Base-by-base conservation (phyloP, 2,329 filamentous ascomycete species). In the Trichoderma atroviride region DNA sequence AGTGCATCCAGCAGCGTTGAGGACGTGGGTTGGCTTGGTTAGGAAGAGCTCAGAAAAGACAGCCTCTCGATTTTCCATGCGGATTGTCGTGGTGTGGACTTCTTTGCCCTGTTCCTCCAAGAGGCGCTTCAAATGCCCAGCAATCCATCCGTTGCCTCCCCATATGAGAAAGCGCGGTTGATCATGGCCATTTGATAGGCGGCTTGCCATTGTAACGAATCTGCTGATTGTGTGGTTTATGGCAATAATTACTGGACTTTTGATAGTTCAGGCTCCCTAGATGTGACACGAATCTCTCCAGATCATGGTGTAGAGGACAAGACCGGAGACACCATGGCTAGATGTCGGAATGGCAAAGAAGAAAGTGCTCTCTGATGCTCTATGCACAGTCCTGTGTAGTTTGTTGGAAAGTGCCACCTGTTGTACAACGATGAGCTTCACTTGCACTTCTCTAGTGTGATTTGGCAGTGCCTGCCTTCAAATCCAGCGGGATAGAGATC, bases 1-100 rank as follows among this genome's bases (percentile, higher is more conserved):
- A 3, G 88, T 91, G 76, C 85, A 88, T 71, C 89, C 89, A 59
- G 89, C 89, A 70, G 85, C 87, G 78, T 91, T 91, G 62, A 91
- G 80, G 68, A 91, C 88, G 75, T 91, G 88, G 4, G 88, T 91
- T 27, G 89, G 89, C 78, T 86, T 86, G 77, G 89, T 79, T 62
- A 81, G 81, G 60, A 88, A 83, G 31, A 91, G 82, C 76, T 87
- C 85, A 57, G 82, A 80, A 65, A 86, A 77, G 68, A 91, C 88
- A 66, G 81, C 81, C 74, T 86, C 83, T 71, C 86, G 83, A 74
- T 90, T 83, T 77, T 91, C 87, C 88, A 91, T 90, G 74, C 88
- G 88, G 65, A 89, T 81, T 4, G 85, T 89, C 19, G 89, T 91
- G 64, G 81, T 83, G 75, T 83, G 79, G 53, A 90, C 88, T 67